Percentiles rank a stretch among this genome's conserved stretches.
phyloP scores from a whole-genome alignment of 2,329 filamentous ascomycete species.

The Colletotrichum echinochloae region DNA sequence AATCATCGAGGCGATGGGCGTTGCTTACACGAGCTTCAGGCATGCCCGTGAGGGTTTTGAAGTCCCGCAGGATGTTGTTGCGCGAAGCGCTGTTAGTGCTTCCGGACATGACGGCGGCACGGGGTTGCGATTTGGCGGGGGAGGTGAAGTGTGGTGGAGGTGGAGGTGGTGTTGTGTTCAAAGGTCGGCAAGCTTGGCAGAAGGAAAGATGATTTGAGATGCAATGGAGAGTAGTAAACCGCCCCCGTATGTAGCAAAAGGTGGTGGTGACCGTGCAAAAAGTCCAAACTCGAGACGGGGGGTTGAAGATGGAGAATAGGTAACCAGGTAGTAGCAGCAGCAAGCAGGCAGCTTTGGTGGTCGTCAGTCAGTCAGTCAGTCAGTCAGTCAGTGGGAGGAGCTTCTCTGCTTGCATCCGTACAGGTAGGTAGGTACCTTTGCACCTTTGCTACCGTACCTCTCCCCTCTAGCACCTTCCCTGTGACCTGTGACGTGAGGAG shows the following conservation, averaged over 20 bases:
- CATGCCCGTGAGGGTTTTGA: conserved; percentile 35
- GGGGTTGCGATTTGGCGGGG: conserved; percentile 10
- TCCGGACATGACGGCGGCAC: conserved; percentile 31
- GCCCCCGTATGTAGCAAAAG: not conserved
- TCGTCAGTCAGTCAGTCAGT: conserved; percentile 37
- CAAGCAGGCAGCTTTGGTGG: conserved; percentile 35
- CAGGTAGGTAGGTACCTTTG: not conserved
- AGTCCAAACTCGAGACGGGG: not conserved
- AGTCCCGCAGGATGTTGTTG: conserved; percentile 39
- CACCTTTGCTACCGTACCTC: too few species aligned
- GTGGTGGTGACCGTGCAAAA: not conserved
- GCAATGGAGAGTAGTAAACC: not conserved
- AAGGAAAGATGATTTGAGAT: too few species aligned
- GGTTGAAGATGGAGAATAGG: not conserved
- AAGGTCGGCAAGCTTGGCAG: not conserved
- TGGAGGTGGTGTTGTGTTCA: not conserved
- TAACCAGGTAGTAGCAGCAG: too few species aligned
- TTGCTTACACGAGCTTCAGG: conserved; percentile 36
- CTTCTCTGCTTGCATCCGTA: conserved; percentile 28
- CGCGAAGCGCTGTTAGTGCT: conserved; percentile 38
- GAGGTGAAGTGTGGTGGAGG: not conserved
- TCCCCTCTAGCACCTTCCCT: conserved; percentile 35
- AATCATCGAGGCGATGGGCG: not conserved
- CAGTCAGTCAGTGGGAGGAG: conserved; percentile 30
- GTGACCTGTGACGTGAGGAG: conserved; percentile 40